Evolutionary conservation across 208 protist species (phyloP).

Genomic region (Willaertia magna): DNA sequence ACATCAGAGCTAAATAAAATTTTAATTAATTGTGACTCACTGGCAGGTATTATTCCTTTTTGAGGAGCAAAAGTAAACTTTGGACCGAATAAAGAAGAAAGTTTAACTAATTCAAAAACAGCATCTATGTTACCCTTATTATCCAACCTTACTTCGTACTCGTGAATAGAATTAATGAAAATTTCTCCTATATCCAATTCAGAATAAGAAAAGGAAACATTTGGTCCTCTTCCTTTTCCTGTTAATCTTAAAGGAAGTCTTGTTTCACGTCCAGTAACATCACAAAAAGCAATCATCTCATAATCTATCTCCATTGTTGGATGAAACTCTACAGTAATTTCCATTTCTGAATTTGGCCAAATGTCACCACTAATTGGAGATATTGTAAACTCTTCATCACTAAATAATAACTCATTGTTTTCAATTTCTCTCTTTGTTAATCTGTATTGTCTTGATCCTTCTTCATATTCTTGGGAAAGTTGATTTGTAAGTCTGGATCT

Average conservation of each 20-base stretch:
- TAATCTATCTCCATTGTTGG: constrained; percentile 58
- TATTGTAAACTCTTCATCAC: constrained; percentile 69
- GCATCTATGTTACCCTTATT: constrained; percentile 76
- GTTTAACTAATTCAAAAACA: constrained; percentile 54
- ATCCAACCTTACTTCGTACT: constrained; percentile 68
- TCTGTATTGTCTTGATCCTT: background rate
- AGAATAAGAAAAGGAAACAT: constrained; percentile 67
- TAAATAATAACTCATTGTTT: constrained; percentile 34
- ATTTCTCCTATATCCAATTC: constrained; percentile 76
- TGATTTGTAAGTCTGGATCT: background rate
- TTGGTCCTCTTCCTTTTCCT: constrained; percentile 63
- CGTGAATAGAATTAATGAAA: constrained; percentile 75
- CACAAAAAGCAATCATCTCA: constrained; percentile 56
- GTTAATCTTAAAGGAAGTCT: constrained; percentile 60
- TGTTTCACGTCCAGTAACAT: constrained; percentile 47
- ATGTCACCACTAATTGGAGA: constrained; percentile 60
- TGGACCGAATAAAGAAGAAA: constrained; percentile 42
- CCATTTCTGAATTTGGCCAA: constrained; percentile 47
- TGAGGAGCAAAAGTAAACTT: constrained; percentile 65
- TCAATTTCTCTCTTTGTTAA: constrained; percentile 14
- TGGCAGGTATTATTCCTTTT: constrained; percentile 52
- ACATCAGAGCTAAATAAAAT: constrained; percentile 62
- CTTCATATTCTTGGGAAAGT: background rate
- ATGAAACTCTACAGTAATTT: constrained; percentile 74
- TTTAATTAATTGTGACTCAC: constrained; percentile 41